A percentile compares a stretch with the other conserved stretches of the same genome.
Conservation (phyloP, 805 yeast species). For the Sugiyamaella mastotermitis region DNA sequence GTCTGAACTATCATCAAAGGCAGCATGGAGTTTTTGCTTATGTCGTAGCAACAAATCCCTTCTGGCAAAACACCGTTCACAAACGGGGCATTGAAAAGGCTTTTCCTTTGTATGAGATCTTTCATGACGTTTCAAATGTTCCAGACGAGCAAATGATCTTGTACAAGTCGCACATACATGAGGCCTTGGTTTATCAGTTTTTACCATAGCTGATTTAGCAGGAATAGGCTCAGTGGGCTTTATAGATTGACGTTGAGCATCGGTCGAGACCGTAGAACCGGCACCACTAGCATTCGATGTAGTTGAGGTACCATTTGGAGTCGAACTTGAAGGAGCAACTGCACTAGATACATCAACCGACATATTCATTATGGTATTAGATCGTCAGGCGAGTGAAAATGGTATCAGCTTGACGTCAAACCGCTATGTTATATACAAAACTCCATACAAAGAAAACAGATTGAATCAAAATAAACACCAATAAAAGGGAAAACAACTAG, state of each 20-base stretch:
- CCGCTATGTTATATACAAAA: no score
- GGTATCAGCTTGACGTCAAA: no score
- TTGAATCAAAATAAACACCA: no score
- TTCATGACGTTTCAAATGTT: conserved; percentile 90
- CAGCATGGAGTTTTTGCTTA: conserved; percentile 81
- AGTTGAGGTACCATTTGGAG: neutral
- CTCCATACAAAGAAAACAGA: no score
- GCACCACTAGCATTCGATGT: neutral
- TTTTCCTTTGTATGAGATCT: conserved; percentile 93
- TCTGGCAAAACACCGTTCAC: conserved; percentile 94
- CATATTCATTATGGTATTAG: neutral
- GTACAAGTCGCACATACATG: conserved; percentile 87
- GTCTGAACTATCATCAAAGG: conserved; percentile 15
- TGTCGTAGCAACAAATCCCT: conserved; percentile 70
- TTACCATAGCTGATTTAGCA: conserved; percentile 72
- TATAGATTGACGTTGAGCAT: neutral
- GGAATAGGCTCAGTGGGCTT: conserved; percentile 62
- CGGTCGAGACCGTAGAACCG: neutral
- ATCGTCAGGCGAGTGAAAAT: no score
- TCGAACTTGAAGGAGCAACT: neutral
- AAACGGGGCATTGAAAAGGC: conserved; percentile 93
- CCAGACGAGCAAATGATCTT: conserved; percentile 90
- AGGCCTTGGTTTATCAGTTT: conserved; percentile 92
- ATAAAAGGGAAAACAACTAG: no score
- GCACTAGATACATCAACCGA: neutral